A percentile compares a stretch with the other conserved stretches of the same genome.
phyloP scores from a whole-genome alignment of 257 asterid species.

The Forsythia viridissima region DNA sequence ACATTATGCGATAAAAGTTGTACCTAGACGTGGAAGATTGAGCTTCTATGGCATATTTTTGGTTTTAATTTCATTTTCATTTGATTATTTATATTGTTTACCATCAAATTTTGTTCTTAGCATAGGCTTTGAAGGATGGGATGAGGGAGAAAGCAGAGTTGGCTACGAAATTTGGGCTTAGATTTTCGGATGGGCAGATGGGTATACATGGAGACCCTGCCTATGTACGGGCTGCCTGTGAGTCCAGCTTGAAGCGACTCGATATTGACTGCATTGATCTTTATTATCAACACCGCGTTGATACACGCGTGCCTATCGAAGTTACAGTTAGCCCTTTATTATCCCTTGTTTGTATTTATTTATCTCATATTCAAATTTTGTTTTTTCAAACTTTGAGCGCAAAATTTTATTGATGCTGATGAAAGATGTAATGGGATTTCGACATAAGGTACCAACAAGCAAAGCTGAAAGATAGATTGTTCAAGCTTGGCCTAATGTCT shows the following conservation, averaged over 20 bases:
- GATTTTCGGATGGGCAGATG: not conserved
- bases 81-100: not conserved
- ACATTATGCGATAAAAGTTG: not conserved
- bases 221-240: constrained; percentile 24
- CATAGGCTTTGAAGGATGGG: constrained; percentile 30
- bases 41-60: too few relatives aligned
- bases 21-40: not conserved
- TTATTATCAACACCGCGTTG: constrained; percentile 32
- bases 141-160: constrained; percentile 23
- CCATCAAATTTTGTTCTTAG: not conserved
- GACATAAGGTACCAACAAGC: not conserved
- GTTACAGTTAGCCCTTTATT: constrained; percentile 21
- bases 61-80: too few relatives aligned
- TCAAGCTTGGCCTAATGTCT: not conserved
- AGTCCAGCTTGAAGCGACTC: constrained; percentile 34
- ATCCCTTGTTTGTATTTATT: not conserved
- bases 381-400: not conserved
- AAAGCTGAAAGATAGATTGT: not conserved
- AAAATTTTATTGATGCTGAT: not conserved
- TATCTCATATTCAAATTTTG: too few relatives aligned
- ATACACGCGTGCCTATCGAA: constrained; percentile 24
- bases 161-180: constrained; percentile 30
- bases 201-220: constrained; percentile 27
- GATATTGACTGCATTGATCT: constrained; percentile 32
- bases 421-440: not conserved